Evolutionary conservation across 148 eudicot species (phyloP), one percentile per base, ranked within the genome.

Genomic region (Drosera capensis): DNA sequence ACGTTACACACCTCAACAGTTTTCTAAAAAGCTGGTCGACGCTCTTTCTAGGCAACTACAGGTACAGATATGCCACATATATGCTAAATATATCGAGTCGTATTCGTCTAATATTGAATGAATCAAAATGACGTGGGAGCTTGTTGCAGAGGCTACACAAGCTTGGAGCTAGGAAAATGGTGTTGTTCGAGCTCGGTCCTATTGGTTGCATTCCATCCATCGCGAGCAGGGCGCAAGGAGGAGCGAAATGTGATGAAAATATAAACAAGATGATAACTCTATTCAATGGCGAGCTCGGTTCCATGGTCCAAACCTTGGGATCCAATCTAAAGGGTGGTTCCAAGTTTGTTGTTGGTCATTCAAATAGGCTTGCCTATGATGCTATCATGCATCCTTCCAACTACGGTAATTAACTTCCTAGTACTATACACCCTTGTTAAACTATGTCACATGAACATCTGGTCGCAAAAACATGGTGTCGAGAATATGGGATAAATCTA

Each of bases 141-240:
- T 8, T 22, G 1, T 14, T 41, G 56, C 51, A 72, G 84, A 57
- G 52, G 15, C 50, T 77, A 45, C 64, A 77, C 43, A 12, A 21
- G 0, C 45, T 68, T n/a, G 77, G 86, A 47, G 78, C 78, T 2
- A 71, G 87, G 55, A 83, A 79, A 55, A 25, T 79, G 3, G 57
- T 79, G 1, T 38, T 66, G 56, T 79, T 75, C 22, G 71, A 75
- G 49, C 24, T 83, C 1, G 78, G 80, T 1, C 83, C 82, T 0
- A 43, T 79, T 39, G 94, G 94, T 9, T 83, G 94, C 63, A 56
- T 76, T 13, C 80, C 86, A 5, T 56, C 78, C 7, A 22, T 54
- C 8, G 56, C 57, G 1, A 71, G 40, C 43, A 31, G 20, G 14
- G 18, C 14, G 0, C 23, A 25, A 18, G 68, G 34, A 15, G 51